Evolutionary conservation across 2,329 filamentous ascomycete genomes (phyloP), one percentile per base, ranked within the genome.

Genomic region (Aspergillus clavatus): DNA sequence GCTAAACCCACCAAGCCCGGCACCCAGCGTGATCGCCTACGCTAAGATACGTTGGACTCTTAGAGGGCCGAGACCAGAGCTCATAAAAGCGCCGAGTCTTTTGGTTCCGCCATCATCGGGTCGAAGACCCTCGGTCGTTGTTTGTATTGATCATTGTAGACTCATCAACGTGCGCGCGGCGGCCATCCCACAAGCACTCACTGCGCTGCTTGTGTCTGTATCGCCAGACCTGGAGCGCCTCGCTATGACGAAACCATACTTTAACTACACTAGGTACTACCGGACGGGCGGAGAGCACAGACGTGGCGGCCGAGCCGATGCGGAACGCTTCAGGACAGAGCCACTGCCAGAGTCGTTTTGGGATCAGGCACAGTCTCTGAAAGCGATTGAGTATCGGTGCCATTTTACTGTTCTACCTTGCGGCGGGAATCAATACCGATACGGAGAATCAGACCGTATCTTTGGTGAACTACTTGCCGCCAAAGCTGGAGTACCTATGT

Each of bases 211-310:
- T 21, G 44, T 57, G 14, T 51, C 51, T 5, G 48, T 55, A n/a
- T 58, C 52, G 5, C 55, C 57, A 1, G 47, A 49, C 21, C 14
- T 58, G 11, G 42, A 47, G 22, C 46, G 52, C 2, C 41, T 59
- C 27, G 29, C 35, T 2, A 43, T 51, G 38, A 46, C 45, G 40
- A 50, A 24, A 4, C 43, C 40, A 4, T 56, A 47, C 31, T 47
- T 52, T 10, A 45, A 47, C 23, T 43, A 53, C 23, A 45, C 47
- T 1, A 27, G 26, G 1, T 54, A 45, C 19, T 57, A 56, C 41
- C 47, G 47, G 5, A 47, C 53, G 1, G 55, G 53, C 16, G 55
- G 53, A 6, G 16, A 31, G 1, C 52, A 60, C 38, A 57, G 44
- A 14, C n/a, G 16, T 7, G n/a, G 6, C 11, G 28, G 2, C 0